Evolutionary conservation across 1,139 yeast genomes (phyloP).

Genomic region (Taphrina wiesneri): DNA sequence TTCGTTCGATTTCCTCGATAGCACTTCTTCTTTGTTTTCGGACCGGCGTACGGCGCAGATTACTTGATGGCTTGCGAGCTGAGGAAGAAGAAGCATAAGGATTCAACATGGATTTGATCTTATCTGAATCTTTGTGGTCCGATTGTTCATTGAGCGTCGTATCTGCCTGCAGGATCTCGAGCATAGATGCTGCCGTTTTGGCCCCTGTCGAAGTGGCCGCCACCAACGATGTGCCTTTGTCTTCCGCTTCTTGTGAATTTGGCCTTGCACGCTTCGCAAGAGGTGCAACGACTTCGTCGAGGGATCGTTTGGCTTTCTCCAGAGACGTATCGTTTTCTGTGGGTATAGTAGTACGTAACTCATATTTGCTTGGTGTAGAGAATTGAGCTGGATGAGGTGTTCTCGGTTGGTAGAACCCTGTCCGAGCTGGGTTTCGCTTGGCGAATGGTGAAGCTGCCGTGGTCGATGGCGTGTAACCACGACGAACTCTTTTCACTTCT

Average conservation of each 20-base stretch:
- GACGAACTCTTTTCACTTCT: conserved; percentile 6
- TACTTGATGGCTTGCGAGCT: conserved; percentile 7
- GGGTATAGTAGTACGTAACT: not conserved
- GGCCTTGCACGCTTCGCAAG: conserved; percentile 19
- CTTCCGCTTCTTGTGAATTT: not conserved
- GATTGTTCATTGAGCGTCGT: not conserved
- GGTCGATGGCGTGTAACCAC: conserved; percentile 6
- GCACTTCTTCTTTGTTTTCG: conserved; percentile 2
- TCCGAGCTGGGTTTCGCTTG: conserved; percentile 12
- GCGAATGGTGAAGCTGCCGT: conserved; percentile 22
- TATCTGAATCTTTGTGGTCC: not conserved
- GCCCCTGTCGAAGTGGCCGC: conserved; percentile 1
- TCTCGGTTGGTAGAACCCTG: conserved; percentile 4
- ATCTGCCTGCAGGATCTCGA: conserved; percentile 20
- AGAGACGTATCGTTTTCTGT: not conserved
- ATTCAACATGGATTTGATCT: conserved; percentile 18
- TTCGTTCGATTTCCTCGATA: conserved; percentile 15
- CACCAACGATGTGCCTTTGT: not conserved
- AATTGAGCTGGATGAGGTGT: not conserved
- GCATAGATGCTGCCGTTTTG: conserved; percentile 29
- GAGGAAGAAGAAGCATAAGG: conserved; percentile 22
- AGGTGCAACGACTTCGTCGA: conserved; percentile 30
- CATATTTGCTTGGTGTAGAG: conserved; percentile 9
- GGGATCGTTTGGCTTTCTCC: conserved; percentile 14
- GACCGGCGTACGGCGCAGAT: not conserved